A percentile compares a stretch with the other conserved stretches of the same genome.
Evolutionary conservation across 495 filamentous ascomycete genomes (phyloP).

Genomic region (Penicillium arizonense): DNA sequence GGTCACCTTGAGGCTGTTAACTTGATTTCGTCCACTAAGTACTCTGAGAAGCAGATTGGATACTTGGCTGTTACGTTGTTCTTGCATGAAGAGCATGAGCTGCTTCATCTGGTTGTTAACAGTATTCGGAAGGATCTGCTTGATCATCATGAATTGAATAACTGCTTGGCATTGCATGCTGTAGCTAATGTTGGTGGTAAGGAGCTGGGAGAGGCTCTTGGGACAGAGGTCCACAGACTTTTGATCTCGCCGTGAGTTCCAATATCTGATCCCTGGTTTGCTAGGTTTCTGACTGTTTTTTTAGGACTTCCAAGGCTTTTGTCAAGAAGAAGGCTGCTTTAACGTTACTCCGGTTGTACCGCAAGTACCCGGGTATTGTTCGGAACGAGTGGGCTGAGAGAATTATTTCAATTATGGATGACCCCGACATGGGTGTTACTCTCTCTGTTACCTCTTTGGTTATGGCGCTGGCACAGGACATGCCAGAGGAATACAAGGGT

Average conservation of each 20-base stretch:
- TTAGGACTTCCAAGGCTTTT: conserved; percentile 90
- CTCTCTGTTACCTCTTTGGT: conserved; percentile 94
- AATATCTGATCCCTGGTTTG: neutral
- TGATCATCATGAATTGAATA: conserved; percentile 95
- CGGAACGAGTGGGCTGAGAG: conserved; percentile 96
- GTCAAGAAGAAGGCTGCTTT: conserved; percentile 99
- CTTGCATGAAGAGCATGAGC: conserved; percentile 93
- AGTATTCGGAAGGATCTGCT: conserved; percentile 95
- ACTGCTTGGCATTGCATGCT: conserved; percentile 96
- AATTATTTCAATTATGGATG: conserved; percentile 98
- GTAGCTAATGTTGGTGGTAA: conserved; percentile 96
- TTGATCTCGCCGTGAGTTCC: conserved; percentile 87
- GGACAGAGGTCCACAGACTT: conserved; percentile 87
- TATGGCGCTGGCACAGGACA: conserved; percentile 93
- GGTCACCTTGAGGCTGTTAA: conserved; percentile 98
- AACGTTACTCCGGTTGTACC: conserved; percentile 91
- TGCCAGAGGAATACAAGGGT: conserved; percentile 89
- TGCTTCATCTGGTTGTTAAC: conserved; percentile 95
- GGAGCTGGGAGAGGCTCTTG: conserved; percentile 96
- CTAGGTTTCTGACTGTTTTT: conserved; percentile 13
- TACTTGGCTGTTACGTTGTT: conserved; percentile 98
- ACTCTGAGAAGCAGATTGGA: conserved; percentile 99
- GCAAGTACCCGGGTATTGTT: conserved; percentile 89
- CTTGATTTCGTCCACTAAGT: conserved; percentile 92
- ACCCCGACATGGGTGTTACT: conserved; percentile 90